These are phyloP conservation scores for Plasmodium gaboni DNA, from an alignment of 169 alveolate species.

Conservation along the genomic window DNA sequence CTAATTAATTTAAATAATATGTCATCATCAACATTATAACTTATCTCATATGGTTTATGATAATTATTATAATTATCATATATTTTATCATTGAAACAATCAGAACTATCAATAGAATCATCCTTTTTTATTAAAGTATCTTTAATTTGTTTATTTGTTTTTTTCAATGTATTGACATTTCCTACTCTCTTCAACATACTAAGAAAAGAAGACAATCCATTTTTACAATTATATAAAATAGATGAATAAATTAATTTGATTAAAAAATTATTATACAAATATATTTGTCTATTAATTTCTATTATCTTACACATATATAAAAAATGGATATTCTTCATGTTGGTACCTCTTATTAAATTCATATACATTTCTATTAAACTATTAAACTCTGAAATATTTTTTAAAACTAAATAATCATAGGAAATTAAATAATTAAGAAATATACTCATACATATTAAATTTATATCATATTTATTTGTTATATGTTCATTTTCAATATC, in stretches of 20 bases:
- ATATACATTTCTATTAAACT: conserved; percentile 24
- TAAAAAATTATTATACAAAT: conserved; percentile 32
- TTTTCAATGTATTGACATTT: too few species aligned
- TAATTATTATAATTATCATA: too few species aligned
- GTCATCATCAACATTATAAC: not conserved
- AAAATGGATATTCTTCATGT: conserved; percentile 35
- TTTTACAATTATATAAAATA: conserved; percentile 26
- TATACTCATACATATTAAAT: conserved; percentile 8
- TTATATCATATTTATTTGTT: conserved; percentile 1
- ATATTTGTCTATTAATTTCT: conserved; percentile 7
- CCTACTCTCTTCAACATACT: not conserved
- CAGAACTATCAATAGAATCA: too few species aligned
- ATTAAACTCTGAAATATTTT: conserved; percentile 5
- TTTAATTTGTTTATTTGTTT: too few species aligned
- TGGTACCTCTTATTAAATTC: conserved; percentile 24
- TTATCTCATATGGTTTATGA: not conserved
- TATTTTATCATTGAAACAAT: too few species aligned
- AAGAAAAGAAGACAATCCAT: not conserved
- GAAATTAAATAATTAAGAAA: conserved; percentile 12
- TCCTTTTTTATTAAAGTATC: too few species aligned
- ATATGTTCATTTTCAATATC: not conserved
- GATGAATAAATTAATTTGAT: conserved; percentile 34
- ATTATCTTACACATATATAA: conserved; percentile 44
- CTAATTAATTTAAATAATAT: not conserved
- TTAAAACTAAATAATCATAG: conserved; percentile 34